Evolutionary conservation across 495 filamentous ascomycete species (phyloP), one percentile per base, ranked within the genome.

Genomic region (Letharia lupina): DNA sequence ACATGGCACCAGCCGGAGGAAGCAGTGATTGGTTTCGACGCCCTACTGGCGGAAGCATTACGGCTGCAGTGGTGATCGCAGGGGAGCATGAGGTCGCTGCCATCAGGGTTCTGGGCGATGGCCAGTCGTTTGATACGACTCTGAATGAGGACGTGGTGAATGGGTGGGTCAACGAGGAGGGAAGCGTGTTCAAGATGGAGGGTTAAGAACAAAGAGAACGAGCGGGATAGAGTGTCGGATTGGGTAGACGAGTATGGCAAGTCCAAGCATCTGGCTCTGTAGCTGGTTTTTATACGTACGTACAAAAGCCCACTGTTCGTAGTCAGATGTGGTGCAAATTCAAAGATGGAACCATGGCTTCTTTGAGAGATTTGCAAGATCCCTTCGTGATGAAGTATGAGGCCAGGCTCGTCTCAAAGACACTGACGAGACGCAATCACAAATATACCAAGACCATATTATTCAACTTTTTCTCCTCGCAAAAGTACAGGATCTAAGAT

Each of bases 11-110:
- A 52, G 70, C 64, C 28, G 83, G 82, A 8, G 86, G 86, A 42
- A 79, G 81, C 65, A 82, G 81, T 9, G 83, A 90, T 76, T 90
- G 81, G 73, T 85, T 91, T 70, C 67, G 73, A 33, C 82, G 89
- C 16, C 89, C 89, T 13, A 78, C 76, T 6, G 70, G 74, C 40
- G 70, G 66, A 15, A 71, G 78, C 37, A 79, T 88, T 60, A 88
- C 84, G 73, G 75, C 83, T 56, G 87, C 83, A 20, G 79, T 89
- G 44, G 75, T 89, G 31, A 84, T 88, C 70, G 73, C 81, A 35
- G 74, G 77, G 9, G 70, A 66, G 62, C 75, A 75, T 47, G 77
- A 75, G 47, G 69, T 65, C 9, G 71, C 80, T 44, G 73, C 77
- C 48, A 78, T 81, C 52, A 71, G 78, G 65, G 68, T 77, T 9